Conservation (phyloP, 805 yeast species). For the Barnettozyma siamensis region DNA sequence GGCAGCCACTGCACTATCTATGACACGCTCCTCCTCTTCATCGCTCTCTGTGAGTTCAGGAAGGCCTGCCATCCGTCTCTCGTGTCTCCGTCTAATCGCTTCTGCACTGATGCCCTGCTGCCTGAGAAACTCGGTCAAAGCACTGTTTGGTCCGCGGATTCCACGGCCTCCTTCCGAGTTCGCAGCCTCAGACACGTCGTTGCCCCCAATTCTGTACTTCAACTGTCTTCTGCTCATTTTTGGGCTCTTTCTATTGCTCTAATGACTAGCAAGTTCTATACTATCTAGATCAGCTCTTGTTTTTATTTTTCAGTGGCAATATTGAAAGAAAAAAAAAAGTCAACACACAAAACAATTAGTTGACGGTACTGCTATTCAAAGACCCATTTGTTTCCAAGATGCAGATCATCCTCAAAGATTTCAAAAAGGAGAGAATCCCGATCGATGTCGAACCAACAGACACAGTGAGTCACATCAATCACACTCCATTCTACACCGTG, state of each 20-base stretch:
- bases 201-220: constrained; percentile 19
- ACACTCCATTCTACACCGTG: too few species aligned
- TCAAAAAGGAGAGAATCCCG: constrained; percentile 84
- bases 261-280: too few species aligned
- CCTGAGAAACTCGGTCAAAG: constrained; percentile 80
- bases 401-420: constrained; percentile 83
- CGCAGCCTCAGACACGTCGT: constrained; percentile 5
- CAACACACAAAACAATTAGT: background rate
- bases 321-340: background rate
- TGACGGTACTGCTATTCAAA: too few species aligned
- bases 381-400: too few species aligned
- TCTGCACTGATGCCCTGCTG: constrained; percentile 88
- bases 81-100: constrained; percentile 51
- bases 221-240: constrained; percentile 24
- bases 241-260: too few species aligned
- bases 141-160: constrained; percentile 65
- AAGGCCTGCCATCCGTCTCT: constrained; percentile 24
- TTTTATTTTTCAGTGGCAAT: constrained; percentile 6
- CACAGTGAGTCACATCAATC: too few species aligned
- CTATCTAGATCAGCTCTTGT: background rate
- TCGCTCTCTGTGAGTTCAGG: background rate
- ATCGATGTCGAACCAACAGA: constrained; percentile 68
- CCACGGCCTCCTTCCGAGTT: constrained; percentile 21
- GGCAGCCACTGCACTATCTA: constrained; percentile 19
- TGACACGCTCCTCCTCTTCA: constrained; percentile 21